Evolutionary conservation across 148 eudicot genomes (phyloP), one percentile per base, ranked within the genome.

Genomic region (Rhododendron mucronatum): DNA sequence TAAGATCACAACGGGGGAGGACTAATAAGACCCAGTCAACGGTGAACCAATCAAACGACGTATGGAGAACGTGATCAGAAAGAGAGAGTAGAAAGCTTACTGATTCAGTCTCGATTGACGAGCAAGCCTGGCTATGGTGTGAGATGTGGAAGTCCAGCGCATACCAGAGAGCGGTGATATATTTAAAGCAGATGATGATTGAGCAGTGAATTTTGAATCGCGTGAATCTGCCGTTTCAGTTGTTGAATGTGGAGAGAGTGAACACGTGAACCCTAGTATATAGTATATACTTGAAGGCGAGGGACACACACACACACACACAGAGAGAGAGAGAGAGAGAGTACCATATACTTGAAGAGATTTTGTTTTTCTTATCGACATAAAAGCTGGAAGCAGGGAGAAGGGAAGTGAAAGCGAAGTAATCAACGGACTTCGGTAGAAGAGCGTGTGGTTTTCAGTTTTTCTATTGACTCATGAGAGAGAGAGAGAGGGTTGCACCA

Each of bases 181-280:
- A 51, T 74, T 50, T 84, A 23, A 51, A 6, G 67, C 35, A 26
- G 47, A 71, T 10, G 47, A 71, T 16, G 77, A 14, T 16, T n/a
- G n/a, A 13, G 84, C 74, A 7, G 14, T 57, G 57, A 71, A 33
- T 11, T 13, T 71, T 15, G 76, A 30, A 47, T 39, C 26, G 67
- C 84, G 80, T 67, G 69, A 45, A 41, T 21, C 45, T 85, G 76
- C 77, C 78, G 87, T 9, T 45, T 37, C 53, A 20, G 81, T 84
- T 73, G 73, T 75, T 76, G 82, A 6, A 5, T 5, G 7, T 20
- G 65, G n/a, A 21, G 65, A 20, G 65, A 59, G 65, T 4, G 14
- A 20, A 6, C 65, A 6, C n/a, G 65, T 21, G 65, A 59, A 59
- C 20, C 67, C 35, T 12, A 26, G 75, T 11, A 21, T 10, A 67